Base-by-base conservation (phyloP, 2,329 filamentous ascomycete species). In the Hirsutella rhossiliensis region DNA sequence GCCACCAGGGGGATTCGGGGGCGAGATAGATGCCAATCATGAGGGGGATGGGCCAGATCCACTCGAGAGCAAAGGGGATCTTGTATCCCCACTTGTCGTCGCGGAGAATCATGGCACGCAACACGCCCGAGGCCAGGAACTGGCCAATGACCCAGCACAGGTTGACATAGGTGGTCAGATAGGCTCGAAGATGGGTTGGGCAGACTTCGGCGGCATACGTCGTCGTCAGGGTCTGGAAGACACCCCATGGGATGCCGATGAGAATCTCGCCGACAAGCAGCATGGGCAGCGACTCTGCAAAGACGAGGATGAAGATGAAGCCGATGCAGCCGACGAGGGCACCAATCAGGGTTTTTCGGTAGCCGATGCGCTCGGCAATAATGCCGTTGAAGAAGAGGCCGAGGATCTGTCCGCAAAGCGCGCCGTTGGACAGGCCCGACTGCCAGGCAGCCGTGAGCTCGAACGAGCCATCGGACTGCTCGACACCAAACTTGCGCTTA, bases 361-460 rank as follows among this genome's bases (percentile, higher is more conserved):
- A 72, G 0, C 69, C 69, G 38, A 64, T 62, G 1, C 60, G 57
- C 27, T 76, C 70, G 9, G 68, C 64, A 7, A 75, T 54, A 45
- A 65, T 60, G 13, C 73, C 74, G 45, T 66, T 71, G 42, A 69
- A 28, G 43, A 73, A 64, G 3, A 75, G 62, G 2, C 74, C 74
- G 2, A 75, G 36, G 19, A 77, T 70, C 44, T 69, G 62, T 11
- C 74, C 74, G 3, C 64, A 63, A 5, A 66, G 60, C 0, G 66
- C 62, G 11, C 66, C 72, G 38, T 73, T 74, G 37, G 62, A 64
- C 4, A 77, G 57, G 7, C 65, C 71, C 3, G 71, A 64, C 52
- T 76, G 73, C 74, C 74, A 77, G 0, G 65, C 58, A 2, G 69
- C 67, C 1, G 67, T 65, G 40, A 77, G 55, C 46, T 73, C 58